Evolutionary conservation across 441 rosid species (phyloP).

Genomic region (Breynia disticha): DNA sequence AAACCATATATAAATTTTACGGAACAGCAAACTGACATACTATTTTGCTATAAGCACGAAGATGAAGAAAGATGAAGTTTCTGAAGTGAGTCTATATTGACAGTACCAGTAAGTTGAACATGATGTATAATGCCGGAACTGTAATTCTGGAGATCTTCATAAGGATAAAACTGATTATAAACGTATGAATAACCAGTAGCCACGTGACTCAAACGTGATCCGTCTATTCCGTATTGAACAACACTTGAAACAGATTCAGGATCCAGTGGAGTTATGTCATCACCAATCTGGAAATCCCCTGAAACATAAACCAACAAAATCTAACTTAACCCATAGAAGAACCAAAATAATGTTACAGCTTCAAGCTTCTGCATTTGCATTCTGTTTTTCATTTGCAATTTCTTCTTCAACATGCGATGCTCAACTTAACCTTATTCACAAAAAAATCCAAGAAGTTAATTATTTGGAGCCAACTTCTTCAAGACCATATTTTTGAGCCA

Average conservation of each 20-base stretch:
- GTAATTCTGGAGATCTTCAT: conserved; percentile 67
- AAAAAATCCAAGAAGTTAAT: no score
- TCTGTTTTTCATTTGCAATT: no score
- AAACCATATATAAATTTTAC: no score
- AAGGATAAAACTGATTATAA: conserved; percentile 76
- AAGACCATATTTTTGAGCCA: no score
- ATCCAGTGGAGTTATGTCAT: conserved; percentile 46
- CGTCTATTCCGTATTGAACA: conserved; percentile 44
- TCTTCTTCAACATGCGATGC: no score
- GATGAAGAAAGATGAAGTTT: no score
- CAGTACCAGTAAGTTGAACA: conserved; percentile 54
- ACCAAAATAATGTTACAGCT: background rate
- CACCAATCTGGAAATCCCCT: conserved; percentile 70
- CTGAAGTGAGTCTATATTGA: background rate
- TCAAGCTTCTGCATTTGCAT: no score
- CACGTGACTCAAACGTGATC: conserved; percentile 33
- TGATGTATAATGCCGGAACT: conserved; percentile 83
- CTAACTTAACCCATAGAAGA: background rate
- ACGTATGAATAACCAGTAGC: conserved; percentile 56
- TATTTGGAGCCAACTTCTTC: no score
- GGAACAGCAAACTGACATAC: no score
- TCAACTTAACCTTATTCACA: no score
- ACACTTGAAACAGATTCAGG: conserved; percentile 45
- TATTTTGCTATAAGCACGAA: no score
- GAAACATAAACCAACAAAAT: conserved; percentile 1